Conservation (phyloP, 169 alveolate species). For the Plasmodium malariae region DNA sequence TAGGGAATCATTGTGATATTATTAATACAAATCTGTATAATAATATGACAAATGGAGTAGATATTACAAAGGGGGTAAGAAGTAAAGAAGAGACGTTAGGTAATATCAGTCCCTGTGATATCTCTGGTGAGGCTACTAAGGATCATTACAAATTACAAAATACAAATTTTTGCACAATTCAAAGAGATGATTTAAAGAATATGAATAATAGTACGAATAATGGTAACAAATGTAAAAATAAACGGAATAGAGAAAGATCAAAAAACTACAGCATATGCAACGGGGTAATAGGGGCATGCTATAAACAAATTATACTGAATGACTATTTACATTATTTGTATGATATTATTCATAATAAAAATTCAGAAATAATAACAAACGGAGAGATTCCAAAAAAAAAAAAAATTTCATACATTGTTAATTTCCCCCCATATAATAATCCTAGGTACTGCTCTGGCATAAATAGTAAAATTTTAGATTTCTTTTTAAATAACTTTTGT, state of each 20-base stretch:
- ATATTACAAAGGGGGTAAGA: too few species aligned
- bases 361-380: slow-evolving; percentile 12
- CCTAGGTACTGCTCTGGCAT: neutral
- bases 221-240: neutral
- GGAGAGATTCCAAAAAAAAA: neutral
- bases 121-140: neutral
- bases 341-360: slow-evolving; percentile 29
- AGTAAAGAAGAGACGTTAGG: too few species aligned
- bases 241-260: neutral
- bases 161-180: neutral
- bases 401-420: neutral
- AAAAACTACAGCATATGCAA: slow-evolving; percentile 67
- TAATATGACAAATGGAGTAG: too few species aligned
- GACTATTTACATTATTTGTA: slow-evolving; percentile 56
- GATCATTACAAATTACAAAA: neutral
- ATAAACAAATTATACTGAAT: slow-evolving; percentile 33
- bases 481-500: slow-evolving; percentile 54
- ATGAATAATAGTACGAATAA: neutral
- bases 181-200: slow-evolving; percentile 4
- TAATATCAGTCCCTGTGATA: too few species aligned
- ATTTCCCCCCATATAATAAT: slow-evolving; percentile 25
- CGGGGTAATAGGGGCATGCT: slow-evolving; percentile 27
- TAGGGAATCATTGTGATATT: neutral
- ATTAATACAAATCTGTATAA: neutral
- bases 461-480: slow-evolving; percentile 32